These are phyloP conservation scores for Yarrowia porcina DNA, from an alignment of 805 yeast genomes.

Conservation along the genomic window DNA sequence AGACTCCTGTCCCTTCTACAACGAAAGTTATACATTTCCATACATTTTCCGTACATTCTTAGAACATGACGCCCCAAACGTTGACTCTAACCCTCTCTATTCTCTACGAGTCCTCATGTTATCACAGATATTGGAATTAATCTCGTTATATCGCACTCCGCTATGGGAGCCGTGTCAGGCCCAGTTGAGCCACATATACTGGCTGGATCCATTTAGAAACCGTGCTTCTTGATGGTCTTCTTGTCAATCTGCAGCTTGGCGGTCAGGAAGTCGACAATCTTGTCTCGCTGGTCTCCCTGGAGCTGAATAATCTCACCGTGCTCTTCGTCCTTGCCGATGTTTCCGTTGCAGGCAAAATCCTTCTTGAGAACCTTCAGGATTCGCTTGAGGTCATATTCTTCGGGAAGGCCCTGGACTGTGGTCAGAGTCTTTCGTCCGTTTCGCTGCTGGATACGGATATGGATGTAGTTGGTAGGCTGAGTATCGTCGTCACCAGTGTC, in stretches of 20 bases:
- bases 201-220: slow-evolving; percentile 58
- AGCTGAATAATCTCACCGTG: slow-evolving; percentile 95
- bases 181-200: slow-evolving; percentile 21
- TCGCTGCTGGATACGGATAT: slow-evolving; percentile 98
- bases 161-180: slow-evolving; percentile 2
- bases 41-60: background rate
- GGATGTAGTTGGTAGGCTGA: slow-evolving; percentile 92
- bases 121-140: slow-evolving; percentile 23
- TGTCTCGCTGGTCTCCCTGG: slow-evolving; percentile 98
- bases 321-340: slow-evolving; percentile 93
- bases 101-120: background rate
- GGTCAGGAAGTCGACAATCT: slow-evolving; percentile 89
- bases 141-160: slow-evolving; percentile 24
- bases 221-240: slow-evolving; percentile 97
- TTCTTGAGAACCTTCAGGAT: slow-evolving; percentile 91
- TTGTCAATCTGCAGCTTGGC: slow-evolving; percentile 83
- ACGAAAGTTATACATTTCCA: slow-evolving; percentile 1
- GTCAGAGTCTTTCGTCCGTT: slow-evolving; percentile 98
- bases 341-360: slow-evolving; percentile 98
- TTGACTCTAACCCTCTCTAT: background rate
- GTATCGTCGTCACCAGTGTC: slow-evolving; percentile 99
- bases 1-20: background rate
- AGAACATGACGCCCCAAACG: background rate
- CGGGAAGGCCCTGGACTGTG: slow-evolving; percentile 96
- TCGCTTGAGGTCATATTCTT: slow-evolving; percentile 90